phyloP scores from a whole-genome alignment of 306 rosid genomes.

The Casuarina cunninghamiana region DNA sequence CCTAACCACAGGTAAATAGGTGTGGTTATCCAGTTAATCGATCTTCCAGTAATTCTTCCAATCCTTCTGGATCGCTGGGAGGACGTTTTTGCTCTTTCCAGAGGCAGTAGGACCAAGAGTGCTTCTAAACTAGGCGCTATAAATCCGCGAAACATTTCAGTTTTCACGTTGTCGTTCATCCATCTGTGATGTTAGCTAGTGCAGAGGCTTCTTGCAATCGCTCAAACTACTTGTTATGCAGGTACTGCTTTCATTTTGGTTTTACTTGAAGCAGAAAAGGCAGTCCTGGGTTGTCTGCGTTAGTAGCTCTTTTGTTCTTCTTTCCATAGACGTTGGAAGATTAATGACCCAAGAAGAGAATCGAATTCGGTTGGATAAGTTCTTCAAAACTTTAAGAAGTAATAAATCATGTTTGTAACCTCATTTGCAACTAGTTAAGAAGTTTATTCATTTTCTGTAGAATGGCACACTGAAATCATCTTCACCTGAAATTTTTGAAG shows the following conservation, averaged over 20 bases:
- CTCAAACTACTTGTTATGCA: slow-evolving; percentile 6
- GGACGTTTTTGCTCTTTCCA: neutral
- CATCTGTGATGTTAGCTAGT: slow-evolving; percentile 1
- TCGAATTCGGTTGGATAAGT: no score
- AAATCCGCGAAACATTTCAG: neutral
- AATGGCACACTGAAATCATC: no score
- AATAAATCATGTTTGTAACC: no score
- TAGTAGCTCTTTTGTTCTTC: neutral
- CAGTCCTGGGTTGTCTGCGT: neutral
- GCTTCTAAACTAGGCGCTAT: no score
- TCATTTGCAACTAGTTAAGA: neutral
- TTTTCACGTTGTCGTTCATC: slow-evolving; percentile 9
- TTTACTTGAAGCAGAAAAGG: neutral
- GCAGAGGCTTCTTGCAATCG: neutral
- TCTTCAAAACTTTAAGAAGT: no score
- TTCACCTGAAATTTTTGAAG: no score
- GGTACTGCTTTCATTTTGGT: slow-evolving; percentile 10
- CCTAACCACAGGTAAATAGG: slow-evolving; percentile 28
- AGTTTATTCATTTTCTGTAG: no score
- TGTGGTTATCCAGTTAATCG: neutral
- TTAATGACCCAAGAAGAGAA: neutral
- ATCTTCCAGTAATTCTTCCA: slow-evolving; percentile 13
- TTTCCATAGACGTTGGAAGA: neutral
- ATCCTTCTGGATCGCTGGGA: slow-evolving; percentile 2
- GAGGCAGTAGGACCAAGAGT: neutral